Evolutionary conservation across 495 filamentous ascomycete species (phyloP), one percentile per base, ranked within the genome.

Genomic region (Penicillium macrosclerotiorum): DNA sequence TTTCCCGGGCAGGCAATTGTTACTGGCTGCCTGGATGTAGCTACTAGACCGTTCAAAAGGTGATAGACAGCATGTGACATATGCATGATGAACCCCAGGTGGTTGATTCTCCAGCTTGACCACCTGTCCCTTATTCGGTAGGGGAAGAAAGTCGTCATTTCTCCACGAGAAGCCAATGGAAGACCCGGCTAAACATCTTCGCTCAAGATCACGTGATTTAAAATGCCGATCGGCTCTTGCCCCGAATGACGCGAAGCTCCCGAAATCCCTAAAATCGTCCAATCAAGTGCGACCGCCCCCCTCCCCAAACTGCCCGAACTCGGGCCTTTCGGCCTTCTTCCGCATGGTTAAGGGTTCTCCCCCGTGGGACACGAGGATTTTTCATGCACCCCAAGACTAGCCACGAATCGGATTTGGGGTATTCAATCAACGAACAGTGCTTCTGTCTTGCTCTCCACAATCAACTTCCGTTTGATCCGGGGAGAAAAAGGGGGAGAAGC

Each of bases 311-410:
- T n/a, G n/a, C n/a, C n/a, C n/a, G n/a, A n/a, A n/a, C 17, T 24
- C 12, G n/a, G 22, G 12, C 36, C 16, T 3, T 30, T 54, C 54
- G 57, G 54, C 44, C 45, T 47, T 20, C 27, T 24, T 39, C 47
- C 45, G 57, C 36, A 22, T 40, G 58, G 54, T 52, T 52, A 61
- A 58, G 54, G 48, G 47, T 55, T 56, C 41, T 50, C 41, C 51
- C 54, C 58, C 45, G 29, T 33, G 39, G 38, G 35, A 38, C 36
- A 38, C 24, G 8, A 13, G 12, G 11, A 24, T 16, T 26, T 23
- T 40, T 17, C 18, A 27, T 42, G 16, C 14, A 34, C 27, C n/a
- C 7, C n/a, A 39, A 27, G 25, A 45, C 20, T 37, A 16, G 42
- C 25, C 36, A 26, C 37, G 42, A 41, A 36, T 23, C 30, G 14